A percentile compares a stretch with the other conserved stretches of the same genome.
phyloP scores from a whole-genome alignment of 495 filamentous ascomycete genomes.

The Cercophora samala region DNA sequence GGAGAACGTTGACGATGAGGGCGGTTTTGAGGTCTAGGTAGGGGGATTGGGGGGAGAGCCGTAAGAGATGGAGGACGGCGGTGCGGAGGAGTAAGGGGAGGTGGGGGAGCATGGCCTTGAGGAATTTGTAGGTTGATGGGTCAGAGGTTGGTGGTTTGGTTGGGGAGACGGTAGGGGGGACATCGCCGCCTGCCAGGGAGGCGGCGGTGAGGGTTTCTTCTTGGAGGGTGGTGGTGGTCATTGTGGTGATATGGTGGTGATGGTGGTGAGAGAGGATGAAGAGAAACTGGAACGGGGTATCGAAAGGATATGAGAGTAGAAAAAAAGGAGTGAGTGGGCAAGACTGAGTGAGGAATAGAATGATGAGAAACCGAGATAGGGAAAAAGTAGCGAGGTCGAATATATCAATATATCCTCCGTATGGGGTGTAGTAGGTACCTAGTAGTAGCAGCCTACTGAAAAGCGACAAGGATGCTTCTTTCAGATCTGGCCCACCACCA shows the following conservation, averaged over 20 bases:
- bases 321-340: background rate
- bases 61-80: slow-evolving; percentile 63
- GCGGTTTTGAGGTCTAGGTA: slow-evolving; percentile 80
- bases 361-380: background rate
- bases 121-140: slow-evolving; percentile 22
- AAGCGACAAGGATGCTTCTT: background rate
- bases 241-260: background rate
- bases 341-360: background rate
- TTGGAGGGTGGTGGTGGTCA: background rate
- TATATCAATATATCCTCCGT: background rate
- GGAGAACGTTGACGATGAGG: slow-evolving; percentile 66
- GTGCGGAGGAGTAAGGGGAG: slow-evolving; percentile 67
- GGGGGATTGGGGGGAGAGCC: slow-evolving; percentile 59
- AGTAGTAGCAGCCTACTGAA: background rate
- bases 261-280: background rate
- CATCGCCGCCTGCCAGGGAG: background rate
- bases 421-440: background rate
- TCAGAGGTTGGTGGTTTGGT: background rate
- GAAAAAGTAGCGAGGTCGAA: background rate
- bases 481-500: background rate
- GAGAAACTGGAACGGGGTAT: background rate
- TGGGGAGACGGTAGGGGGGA: background rate
- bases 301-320: background rate
- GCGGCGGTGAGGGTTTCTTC: background rate
- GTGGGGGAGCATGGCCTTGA: slow-evolving; percentile 48